Conservation (phyloP, 2,329 filamentous ascomycete species). For the Colletotrichum lini region DNA sequence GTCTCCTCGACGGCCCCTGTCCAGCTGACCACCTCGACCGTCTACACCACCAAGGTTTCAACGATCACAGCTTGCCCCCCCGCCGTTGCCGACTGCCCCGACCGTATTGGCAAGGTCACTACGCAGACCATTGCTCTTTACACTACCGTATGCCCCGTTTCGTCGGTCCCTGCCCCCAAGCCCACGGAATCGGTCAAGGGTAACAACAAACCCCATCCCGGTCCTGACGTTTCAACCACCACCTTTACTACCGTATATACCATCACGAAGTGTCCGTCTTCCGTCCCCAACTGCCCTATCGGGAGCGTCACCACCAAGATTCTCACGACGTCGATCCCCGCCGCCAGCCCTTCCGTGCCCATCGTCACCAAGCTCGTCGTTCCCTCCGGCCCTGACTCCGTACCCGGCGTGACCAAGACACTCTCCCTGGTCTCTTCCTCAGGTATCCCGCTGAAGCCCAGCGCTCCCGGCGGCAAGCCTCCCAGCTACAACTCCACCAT, state of each 20-base stretch:
- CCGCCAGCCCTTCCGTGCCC: conserved; percentile 1
- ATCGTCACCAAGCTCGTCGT: conserved; percentile 24
- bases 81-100: conserved; percentile 56
- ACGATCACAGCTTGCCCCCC: conserved; percentile 71
- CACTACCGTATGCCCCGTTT: conserved; percentile 61
- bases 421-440: background rate
- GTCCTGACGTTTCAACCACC: conserved; percentile 47
- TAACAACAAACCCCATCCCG: conserved; percentile 1
- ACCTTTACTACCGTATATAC: conserved; percentile 63
- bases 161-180: conserved; percentile 33
- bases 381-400: conserved; percentile 10
- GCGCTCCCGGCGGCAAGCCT: conserved; percentile 46
- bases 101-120: conserved; percentile 51
- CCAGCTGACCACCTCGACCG: conserved; percentile 53
- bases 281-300: conserved; percentile 55
- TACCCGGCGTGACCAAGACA: conserved; percentile 3
- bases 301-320: conserved; percentile 57
- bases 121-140: conserved; percentile 53
- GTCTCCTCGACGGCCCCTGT: conserved; percentile 31
- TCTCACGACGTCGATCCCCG: conserved; percentile 47
- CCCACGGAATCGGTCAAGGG: conserved; percentile 30
- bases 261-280: conserved; percentile 69
- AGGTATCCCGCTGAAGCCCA: conserved; percentile 35
- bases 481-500: conserved; percentile 19
- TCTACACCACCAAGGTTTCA: conserved; percentile 60